phyloP scores from a whole-genome alignment of 768 basidiomycete species.

The Auriscalpium vulgare region DNA sequence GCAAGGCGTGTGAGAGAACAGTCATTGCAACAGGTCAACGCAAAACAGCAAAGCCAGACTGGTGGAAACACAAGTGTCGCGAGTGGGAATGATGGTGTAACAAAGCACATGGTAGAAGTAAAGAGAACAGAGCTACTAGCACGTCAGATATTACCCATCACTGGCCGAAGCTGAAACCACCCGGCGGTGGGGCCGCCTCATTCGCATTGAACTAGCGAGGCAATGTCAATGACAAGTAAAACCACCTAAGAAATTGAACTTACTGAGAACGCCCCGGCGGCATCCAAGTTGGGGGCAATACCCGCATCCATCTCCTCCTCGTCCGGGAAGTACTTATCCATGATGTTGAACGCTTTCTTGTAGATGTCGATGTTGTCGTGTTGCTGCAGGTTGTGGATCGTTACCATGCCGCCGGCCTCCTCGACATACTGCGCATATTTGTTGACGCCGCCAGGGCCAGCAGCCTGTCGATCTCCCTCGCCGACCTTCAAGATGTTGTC shows the following conservation, averaged over 20 bases:
- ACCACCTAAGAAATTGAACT: constrained; percentile 20
- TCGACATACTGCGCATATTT: constrained; percentile 93
- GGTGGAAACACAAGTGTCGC: constrained; percentile 5
- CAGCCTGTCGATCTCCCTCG: constrained; percentile 83
- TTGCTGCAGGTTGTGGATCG: constrained; percentile 98
- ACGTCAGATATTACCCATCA: constrained; percentile 25
- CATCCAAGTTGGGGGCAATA: constrained; percentile 64
- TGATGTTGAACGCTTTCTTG: constrained; percentile 98
- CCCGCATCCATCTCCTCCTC: constrained; percentile 90
- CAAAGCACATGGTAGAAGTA: constrained; percentile 2
- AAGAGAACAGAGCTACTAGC: neutral
- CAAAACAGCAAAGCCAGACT: constrained; percentile 4
- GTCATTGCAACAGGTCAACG: constrained; percentile 11
- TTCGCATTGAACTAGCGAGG: constrained; percentile 68
- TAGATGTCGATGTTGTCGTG: constrained; percentile 99
- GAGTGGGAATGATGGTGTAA: constrained; percentile 7
- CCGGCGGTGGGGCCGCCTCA: constrained; percentile 84
- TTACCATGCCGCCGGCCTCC: constrained; percentile 98
- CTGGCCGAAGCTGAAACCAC: constrained; percentile 92
- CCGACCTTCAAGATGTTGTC: constrained; percentile 99
- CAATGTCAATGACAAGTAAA: constrained; percentile 3
- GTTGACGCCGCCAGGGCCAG: constrained; percentile 78
- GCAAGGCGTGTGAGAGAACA: neutral
- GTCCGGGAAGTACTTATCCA: constrained; percentile 98
- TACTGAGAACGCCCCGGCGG: constrained; percentile 69